Base-by-base conservation (phyloP, 2,329 filamentous ascomycete genomes). In the Calycina herbarum region DNA sequence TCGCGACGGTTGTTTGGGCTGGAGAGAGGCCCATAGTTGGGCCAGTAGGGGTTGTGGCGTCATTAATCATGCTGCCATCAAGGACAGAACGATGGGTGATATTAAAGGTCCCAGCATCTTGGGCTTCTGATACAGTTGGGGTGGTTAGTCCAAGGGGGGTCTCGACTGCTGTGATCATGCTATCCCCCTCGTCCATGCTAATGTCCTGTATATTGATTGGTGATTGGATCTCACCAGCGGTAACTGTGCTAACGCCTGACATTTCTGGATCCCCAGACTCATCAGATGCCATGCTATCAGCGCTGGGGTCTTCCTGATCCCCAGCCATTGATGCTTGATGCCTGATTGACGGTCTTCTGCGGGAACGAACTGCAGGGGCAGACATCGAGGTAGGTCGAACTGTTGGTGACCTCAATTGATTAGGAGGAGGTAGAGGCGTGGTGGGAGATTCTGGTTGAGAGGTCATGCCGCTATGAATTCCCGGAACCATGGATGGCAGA, bases 381-480 rank as follows among this genome's bases (percentile, higher is more conserved):
- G 83, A 80, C 69, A 80, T 82, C 57, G 83, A 85, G 24, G 79
- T 82, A 31, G 82, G 83, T 67, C 80, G 85, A 66, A 82, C 82
- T 10, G 83, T 83, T 5, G 85, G 83, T 42, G 86, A 86, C 73
- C 82, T 77, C 67, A 84, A 76, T 79, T 89, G 88, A 31, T 88
- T 81, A 1, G 89, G 87, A 58, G 89, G 89, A 59, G 89, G 89
- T 57, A 91, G 83, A 15, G 93, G 93, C 0, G 93, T 96, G 6
- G 92, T 95, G 0, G 93, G 93, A 13, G 93, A 97, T 65, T 94
- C 91, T 8, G 95, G 95, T 76, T 96, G 94, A n/a, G 94, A 97
- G 54, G 86, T 85, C 63, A 93, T 80, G 62, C 90, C 89, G 11
- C 85, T 82, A 68, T 90, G 86, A 63, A 89, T 82, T 51, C 89